Evolutionary conservation across 2,329 filamentous ascomycete genomes (phyloP).

Genomic region (Dothiorella sarmentorum): DNA sequence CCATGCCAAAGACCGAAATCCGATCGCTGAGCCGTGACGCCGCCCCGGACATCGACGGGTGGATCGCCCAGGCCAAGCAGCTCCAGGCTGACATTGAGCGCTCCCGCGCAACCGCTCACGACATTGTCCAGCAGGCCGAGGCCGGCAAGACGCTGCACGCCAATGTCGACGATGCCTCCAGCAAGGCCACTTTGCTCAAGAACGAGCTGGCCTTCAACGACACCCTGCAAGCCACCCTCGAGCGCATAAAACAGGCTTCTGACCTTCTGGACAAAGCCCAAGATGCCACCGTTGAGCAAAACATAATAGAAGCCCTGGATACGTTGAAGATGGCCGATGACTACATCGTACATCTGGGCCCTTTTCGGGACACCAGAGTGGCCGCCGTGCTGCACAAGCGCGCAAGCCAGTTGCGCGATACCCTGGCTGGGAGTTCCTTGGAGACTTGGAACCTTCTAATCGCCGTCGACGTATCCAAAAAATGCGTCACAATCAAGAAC

Average conservation of each 20-base stretch:
- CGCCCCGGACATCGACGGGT: conserved; percentile 75
- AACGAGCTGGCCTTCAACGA: conserved; percentile 60
- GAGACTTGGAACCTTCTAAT: conserved; percentile 70
- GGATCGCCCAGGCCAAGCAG: conserved; percentile 79
- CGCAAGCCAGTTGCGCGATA: conserved; percentile 62
- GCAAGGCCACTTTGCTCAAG: conserved; percentile 54
- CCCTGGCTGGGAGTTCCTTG: conserved; percentile 64
- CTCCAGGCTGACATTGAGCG: conserved; percentile 81
- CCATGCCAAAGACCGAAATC: conserved; percentile 60
- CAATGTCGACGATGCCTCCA: conserved; percentile 59
- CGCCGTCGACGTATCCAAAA: conserved; percentile 55
- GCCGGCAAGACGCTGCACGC: conserved; percentile 61
- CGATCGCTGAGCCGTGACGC: conserved; percentile 72
- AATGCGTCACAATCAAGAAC: conserved; percentile 56
- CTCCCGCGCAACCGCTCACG: conserved; percentile 73
- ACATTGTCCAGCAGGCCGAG: conserved; percentile 76
- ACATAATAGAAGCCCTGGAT: conserved; percentile 48
- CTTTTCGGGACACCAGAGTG: conserved; percentile 60
- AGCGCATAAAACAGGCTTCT: conserved; percentile 51
- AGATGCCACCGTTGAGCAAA: conserved; percentile 42
- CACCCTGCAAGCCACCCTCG: conserved; percentile 48
- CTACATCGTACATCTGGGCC: conserved; percentile 57
- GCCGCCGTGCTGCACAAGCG: conserved; percentile 64
- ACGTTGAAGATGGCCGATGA: conserved; percentile 49
- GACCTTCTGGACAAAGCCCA: conserved; percentile 47